phyloP scores from a whole-genome alignment of 2,329 filamentous ascomycete genomes.

The Fusarium temperatum region DNA sequence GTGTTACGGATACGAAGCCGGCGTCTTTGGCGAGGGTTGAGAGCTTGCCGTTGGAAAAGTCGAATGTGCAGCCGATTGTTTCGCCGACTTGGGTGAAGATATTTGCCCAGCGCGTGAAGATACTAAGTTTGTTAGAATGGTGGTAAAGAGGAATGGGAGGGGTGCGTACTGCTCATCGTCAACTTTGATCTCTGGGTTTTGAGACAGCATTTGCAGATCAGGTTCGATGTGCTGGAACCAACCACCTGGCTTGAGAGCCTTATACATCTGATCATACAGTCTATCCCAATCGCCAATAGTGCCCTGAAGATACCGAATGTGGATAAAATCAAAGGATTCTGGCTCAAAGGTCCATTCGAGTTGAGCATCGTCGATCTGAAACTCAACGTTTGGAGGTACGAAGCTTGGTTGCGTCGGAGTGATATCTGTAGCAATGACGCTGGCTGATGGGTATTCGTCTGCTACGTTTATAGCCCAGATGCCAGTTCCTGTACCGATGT shows the following conservation, averaged over 20 bases:
- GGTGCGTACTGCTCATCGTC: conserved; percentile 22
- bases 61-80: conserved; percentile 25
- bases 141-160: neutral
- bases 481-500: conserved; percentile 35
- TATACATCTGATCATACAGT: conserved; percentile 28
- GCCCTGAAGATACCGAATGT: conserved; percentile 45
- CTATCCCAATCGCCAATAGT: conserved; percentile 44
- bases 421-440: conserved; percentile 34
- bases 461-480: conserved; percentile 40
- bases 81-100: conserved; percentile 25
- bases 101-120: conserved; percentile 31
- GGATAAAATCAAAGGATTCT: conserved; percentile 45
- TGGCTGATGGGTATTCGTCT: conserved; percentile 35
- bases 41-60: conserved; percentile 32
- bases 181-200: conserved; percentile 9
- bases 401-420: conserved; percentile 33
- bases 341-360: conserved; percentile 55
- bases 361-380: conserved; percentile 50
- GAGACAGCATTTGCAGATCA: conserved; percentile 29
- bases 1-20: conserved; percentile 7
- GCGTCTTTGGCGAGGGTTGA: conserved; percentile 22
- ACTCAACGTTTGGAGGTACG: conserved; percentile 49
- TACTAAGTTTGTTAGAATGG: neutral
- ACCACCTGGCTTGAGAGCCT: conserved; percentile 35
- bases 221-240: conserved; percentile 42